Evolutionary conservation across 1,284 basidiomycete genomes (phyloP), one percentile per base, ranked within the genome.

Genomic region (Microbotryum silenes-acaulis): DNA sequence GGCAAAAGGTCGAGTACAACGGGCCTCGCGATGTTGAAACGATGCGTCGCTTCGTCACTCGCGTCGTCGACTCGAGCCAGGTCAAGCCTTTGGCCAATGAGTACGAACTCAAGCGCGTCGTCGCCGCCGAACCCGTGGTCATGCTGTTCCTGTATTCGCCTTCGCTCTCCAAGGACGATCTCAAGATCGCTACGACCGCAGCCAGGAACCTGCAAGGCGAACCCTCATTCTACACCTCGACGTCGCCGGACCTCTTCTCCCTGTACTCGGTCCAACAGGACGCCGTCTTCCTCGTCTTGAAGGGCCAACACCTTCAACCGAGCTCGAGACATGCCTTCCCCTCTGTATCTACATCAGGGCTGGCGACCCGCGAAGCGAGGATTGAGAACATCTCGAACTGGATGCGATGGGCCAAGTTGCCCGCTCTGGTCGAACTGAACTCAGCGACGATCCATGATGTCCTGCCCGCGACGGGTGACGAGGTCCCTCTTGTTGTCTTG

Each of bases 391-490:
- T 71, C 54, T 76, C 58, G 16, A 66, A 72, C 0, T 91, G 87
- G 83, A 76, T 91, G 23, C 71, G 82, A 9, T 72, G 76, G 1
- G 81, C 92, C 73, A 83, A 85, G 46, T 81, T 89, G 29, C 89
- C 89, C 0, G 82, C 82, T 1, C 76, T 83, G 4, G 72, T 83
- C 20, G 85, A 91, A 72, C 81, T 96, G 42, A 83, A 82, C 12
- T 81, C 83, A 45, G 83, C 84, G 57, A 85, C 84, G 6, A 91
- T 91, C 79, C 82, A 87, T 64, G 80, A 81, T 25, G 81, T 94
- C 46, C 90, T 94, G 88, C 61, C 62, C 2, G 21, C 45, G 16
- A 85, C 86, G 61, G 84, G 72, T 14, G 51, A 51, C 3, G 25
- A 59, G 21, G 10, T 31, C 47, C 81, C 84, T 51, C 74, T 91